These are phyloP conservation scores for Pestalotiopsis sp. DNA, from an alignment of 2,329 filamentous ascomycete species.

Conservation along the genomic window DNA sequence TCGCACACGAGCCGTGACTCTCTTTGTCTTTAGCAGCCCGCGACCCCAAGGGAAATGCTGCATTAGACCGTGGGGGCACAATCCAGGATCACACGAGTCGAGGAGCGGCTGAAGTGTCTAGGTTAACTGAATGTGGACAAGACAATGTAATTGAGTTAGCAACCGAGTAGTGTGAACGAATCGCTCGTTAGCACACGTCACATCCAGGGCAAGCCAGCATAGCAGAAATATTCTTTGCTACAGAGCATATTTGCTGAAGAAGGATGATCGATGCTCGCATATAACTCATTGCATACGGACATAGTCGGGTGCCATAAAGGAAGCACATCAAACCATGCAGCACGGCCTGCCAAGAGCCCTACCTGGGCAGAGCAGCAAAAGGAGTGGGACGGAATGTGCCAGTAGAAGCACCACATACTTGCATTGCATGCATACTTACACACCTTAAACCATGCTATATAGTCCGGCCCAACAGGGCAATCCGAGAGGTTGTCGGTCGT, in stretches of 20 bases:
- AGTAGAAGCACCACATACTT: background rate
- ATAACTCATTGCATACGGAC: background rate
- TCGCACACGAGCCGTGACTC: background rate
- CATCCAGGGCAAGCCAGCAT: too few relatives aligned
- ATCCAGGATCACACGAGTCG: background rate
- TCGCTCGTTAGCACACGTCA: too few relatives aligned
- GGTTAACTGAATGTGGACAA: background rate
- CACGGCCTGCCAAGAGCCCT: background rate
- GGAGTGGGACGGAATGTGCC: background rate
- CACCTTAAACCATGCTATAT: background rate
- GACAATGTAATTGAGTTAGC: too few relatives aligned
- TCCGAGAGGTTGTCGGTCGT: background rate
- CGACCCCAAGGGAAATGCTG: background rate
- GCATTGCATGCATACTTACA: background rate
- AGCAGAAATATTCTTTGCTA: too few relatives aligned
- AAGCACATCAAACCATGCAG: background rate
- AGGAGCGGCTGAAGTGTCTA: background rate
- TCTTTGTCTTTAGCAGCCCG: background rate
- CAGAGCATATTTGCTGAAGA: too few relatives aligned
- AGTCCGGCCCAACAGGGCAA: background rate
- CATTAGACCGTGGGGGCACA: conserved; percentile 1
- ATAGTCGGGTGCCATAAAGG: background rate
- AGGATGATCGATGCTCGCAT: too few relatives aligned
- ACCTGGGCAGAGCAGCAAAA: background rate
- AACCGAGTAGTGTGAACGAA: background rate